Evolutionary conservation across 2,329 filamentous ascomycete species (phyloP), one percentile per base, ranked within the genome.

Genomic region (Falciphora oryzae): DNA sequence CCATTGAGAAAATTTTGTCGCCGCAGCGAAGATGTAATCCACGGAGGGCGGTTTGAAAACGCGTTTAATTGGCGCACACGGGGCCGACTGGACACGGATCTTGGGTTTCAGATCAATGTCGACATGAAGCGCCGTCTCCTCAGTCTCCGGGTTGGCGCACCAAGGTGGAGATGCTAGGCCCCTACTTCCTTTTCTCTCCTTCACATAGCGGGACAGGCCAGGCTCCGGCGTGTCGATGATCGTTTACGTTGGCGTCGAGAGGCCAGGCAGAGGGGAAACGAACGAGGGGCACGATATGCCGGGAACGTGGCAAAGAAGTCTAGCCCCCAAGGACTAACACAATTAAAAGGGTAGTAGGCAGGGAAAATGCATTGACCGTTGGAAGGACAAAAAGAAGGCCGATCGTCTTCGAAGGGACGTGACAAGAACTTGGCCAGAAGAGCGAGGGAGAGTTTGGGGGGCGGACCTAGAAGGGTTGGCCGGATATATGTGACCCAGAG

Each of bases 401-500:
- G 58, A n/a, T 25, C 27, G 28, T 63, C 28, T 11, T 22, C 38
- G 53, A 32, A 50, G 14, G 29, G 22, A 61, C 4, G 61, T 32
- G 29, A 22, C 28, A 63, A 27, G 8, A 62, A 65, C n/a, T 27
- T 16, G 31, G 57, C 28, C 50, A 61, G 61, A 61, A 50, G 10
- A 22, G 56, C 16, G 29, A 35, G n/a, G 35, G 38, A 22, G 31
- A 10, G 35, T 31, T 57, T 27, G 28, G 57, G 63, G 62, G 63
- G 63, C 61, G 28, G 29, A n/a, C 38, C 25, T 57, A 25, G 57
- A 58, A 50, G 63, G n/a, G 57, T 38, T 25, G 63, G 14, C 38
- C 38, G 63, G 63, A 62, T 65, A 65, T 65, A 65, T 65, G 60
- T 18, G 58, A n/a, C 58, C 29, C 25, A 60, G 38, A 35, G 35